These are phyloP conservation scores for Aureobasidium subglaciale DNA, from an alignment of 2,329 filamentous ascomycete genomes.

Conservation along the genomic window DNA sequence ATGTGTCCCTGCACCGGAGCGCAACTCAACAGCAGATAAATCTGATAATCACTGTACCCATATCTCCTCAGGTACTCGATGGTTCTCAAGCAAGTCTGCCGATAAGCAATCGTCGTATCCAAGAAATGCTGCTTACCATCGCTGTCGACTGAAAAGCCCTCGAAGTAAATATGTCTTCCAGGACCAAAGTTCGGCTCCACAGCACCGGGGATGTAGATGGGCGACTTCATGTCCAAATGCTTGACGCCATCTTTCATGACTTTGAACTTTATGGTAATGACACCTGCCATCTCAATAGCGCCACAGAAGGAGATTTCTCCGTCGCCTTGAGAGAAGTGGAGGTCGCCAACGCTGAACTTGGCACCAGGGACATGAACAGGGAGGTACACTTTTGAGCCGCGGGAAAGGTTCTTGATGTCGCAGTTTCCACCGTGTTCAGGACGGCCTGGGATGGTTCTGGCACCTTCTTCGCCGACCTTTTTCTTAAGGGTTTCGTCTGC, in stretches of 20 bases:
- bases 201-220: conserved; percentile 74
- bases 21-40: conserved; percentile 77
- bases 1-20: conserved; percentile 84
- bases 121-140: conserved; percentile 83
- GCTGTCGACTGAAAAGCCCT: conserved; percentile 86
- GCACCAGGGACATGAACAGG: conserved; percentile 81
- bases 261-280: conserved; percentile 84
- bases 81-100: conserved; percentile 68
- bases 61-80: conserved; percentile 75
- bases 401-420: conserved; percentile 79
- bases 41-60: conserved; percentile 66
- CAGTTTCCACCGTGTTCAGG: conserved; percentile 83
- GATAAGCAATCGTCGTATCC: conserved; percentile 78
- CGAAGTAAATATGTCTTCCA: conserved; percentile 73
- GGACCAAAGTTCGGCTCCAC: conserved; percentile 85
- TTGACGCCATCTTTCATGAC: conserved; percentile 76
- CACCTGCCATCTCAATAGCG: conserved; percentile 89
- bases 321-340: conserved; percentile 83
- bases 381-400: conserved; percentile 76
- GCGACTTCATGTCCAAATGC: conserved; percentile 46
- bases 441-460: conserved; percentile 74
- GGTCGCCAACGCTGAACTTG: conserved; percentile 83
- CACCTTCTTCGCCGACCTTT: conserved; percentile 69
- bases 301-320: conserved; percentile 72
- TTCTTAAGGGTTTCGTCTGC: conserved; percentile 52